These are phyloP conservation scores for Tolypocladium sp. DNA, from an alignment of 2,329 filamentous ascomycete genomes.

Conservation along the genomic window DNA sequence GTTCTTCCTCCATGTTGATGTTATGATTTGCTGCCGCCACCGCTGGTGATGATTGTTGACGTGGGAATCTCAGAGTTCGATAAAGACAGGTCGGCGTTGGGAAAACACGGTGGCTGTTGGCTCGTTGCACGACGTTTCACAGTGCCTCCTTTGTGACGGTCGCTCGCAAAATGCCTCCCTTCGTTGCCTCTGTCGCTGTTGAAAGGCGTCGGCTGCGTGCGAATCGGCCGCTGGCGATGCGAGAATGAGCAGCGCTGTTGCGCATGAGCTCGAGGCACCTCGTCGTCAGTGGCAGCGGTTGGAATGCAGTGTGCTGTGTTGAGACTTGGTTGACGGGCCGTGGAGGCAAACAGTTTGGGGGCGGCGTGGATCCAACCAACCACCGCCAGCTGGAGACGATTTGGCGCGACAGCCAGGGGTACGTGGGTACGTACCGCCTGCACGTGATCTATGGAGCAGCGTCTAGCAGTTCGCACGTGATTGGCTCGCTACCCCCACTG, in stretches of 20 bases:
- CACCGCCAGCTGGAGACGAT: not conserved
- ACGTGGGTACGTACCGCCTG: slow-evolving; percentile 2
- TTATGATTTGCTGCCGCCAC: not conserved
- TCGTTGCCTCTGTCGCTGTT: not conserved
- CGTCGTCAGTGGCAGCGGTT: slow-evolving; percentile 6
- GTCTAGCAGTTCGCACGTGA: slow-evolving; percentile 10
- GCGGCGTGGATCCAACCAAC: slow-evolving; percentile 2
- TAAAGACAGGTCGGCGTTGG: not conserved
- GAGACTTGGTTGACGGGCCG: not conserved
- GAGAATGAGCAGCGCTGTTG: slow-evolving; percentile 8
- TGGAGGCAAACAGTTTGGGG: not conserved
- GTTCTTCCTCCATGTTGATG: slow-evolving; percentile 12
- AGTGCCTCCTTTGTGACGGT: slow-evolving; percentile 7
- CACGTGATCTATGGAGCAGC: slow-evolving; percentile 16
- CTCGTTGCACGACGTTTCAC: slow-evolving; percentile 7
- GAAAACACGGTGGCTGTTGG: not conserved
- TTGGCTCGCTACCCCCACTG: slow-evolving; percentile 27
- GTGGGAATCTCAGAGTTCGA: not conserved
- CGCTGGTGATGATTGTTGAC: not conserved
- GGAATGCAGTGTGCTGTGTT: slow-evolving; percentile 9
- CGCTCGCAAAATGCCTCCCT: not conserved
- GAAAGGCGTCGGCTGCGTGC: not conserved
- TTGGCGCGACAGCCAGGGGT: not conserved
- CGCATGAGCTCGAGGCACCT: slow-evolving; percentile 9
- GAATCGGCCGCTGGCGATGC: not conserved